A percentile compares a stretch with the other conserved stretches of the same genome.
Conservation (phyloP, 768 basidiomycete species). For the Suillus ampliporus region DNA sequence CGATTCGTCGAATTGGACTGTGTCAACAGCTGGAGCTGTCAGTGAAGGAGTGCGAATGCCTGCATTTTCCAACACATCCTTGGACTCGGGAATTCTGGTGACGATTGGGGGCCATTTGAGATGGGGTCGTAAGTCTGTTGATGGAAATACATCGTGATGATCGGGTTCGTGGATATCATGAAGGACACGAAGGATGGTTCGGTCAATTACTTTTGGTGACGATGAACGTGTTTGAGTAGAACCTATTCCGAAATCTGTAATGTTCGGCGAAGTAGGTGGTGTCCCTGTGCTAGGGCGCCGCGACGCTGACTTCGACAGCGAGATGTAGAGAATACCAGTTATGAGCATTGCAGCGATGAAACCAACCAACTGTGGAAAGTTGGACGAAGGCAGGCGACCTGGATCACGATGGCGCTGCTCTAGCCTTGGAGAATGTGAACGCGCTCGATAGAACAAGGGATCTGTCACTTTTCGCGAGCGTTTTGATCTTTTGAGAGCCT, state of each 20-base stretch:
- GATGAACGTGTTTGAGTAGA: not conserved
- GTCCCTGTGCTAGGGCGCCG: conserved; percentile 3
- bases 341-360: conserved; percentile 22
- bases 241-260: not conserved
- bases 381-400: not conserved
- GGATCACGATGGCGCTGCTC: not conserved
- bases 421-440: conserved; percentile 1
- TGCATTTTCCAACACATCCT: not conserved
- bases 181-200: conserved; percentile 2
- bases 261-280: not conserved
- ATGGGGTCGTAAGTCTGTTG: not conserved
- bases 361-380: conserved; percentile 7
- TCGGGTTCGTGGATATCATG: not conserved
- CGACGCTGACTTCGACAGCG: conserved; percentile 24
- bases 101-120: conserved; percentile 40
- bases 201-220: not conserved
- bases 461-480: conserved; percentile 16
- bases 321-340: conserved; percentile 28
- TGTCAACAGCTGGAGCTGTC: conserved; percentile 8
- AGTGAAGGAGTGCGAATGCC: conserved; percentile 4
- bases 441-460: not conserved
- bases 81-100: conserved; percentile 39
- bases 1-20: conserved; percentile 22
- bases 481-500: conserved; percentile 20
- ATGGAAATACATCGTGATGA: not conserved